Evolutionary conservation across 2,329 filamentous ascomycete genomes (phyloP).

Genomic region (Aspergillus uvarum): DNA sequence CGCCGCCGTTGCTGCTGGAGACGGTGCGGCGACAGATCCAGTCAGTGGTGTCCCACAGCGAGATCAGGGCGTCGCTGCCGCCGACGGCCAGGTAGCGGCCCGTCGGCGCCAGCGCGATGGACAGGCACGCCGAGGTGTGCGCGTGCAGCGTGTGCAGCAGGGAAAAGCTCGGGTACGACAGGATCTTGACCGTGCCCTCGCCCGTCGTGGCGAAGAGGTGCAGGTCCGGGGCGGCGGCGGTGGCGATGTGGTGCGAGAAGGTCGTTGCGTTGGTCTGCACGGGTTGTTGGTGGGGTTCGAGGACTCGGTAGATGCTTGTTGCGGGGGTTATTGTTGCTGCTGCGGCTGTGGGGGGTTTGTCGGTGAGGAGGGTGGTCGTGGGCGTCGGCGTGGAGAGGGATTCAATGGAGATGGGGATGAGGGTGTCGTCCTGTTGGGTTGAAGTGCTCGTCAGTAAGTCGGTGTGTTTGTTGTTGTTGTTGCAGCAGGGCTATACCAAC

Average conservation of each 20-base stretch:
- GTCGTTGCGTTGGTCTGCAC: constrained; percentile 51
- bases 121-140: constrained; percentile 50
- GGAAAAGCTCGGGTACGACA: constrained; percentile 48
- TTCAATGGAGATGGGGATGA: constrained; percentile 47
- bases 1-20: constrained; percentile 46
- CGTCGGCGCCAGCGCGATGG: constrained; percentile 47
- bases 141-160: constrained; percentile 48
- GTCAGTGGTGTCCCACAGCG: constrained; percentile 53
- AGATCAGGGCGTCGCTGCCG: constrained; percentile 51
- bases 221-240: constrained; percentile 36
- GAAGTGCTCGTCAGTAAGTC: constrained; percentile 4
- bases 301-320: constrained; percentile 37
- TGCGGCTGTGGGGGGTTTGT: constrained; percentile 14
- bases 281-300: constrained; percentile 45
- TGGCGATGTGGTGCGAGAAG: constrained; percentile 46
- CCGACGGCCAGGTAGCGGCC: constrained; percentile 51
- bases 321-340: constrained; percentile 12
- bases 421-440: constrained; percentile 44
- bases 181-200: constrained; percentile 50
- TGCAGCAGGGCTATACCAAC: constrained; percentile 26
- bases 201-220: constrained; percentile 51
- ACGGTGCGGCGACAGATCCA: constrained; percentile 52
- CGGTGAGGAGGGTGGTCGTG: constrained; percentile 31
- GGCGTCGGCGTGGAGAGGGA: constrained; percentile 40
- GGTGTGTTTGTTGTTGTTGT: neutral